phyloP scores from a whole-genome alignment of 257 asterid genomes.

The Echium plantagineum region DNA sequence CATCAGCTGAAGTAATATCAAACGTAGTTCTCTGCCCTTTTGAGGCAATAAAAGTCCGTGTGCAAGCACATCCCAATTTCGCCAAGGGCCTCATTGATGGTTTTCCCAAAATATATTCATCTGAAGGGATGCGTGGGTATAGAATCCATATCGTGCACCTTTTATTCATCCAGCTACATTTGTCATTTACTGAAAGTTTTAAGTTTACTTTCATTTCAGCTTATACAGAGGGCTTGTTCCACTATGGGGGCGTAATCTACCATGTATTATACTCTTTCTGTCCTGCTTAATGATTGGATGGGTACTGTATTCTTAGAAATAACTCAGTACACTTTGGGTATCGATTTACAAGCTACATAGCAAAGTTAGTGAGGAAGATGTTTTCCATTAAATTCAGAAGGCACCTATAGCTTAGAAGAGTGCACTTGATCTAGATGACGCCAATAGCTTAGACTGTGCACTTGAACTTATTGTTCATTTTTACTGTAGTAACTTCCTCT shows the following conservation, averaged over 20 bases:
- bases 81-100: slow-evolving; percentile 38
- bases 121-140: slow-evolving; percentile 37
- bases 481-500: not conserved
- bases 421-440: too few relatives aligned
- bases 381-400: too few relatives aligned
- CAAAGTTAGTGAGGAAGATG: too few relatives aligned
- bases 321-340: not conserved
- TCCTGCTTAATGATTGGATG: not conserved
- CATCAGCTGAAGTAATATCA: slow-evolving; percentile 36
- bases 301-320: not conserved
- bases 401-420: too few relatives aligned
- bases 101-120: slow-evolving; percentile 27
- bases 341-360: too few relatives aligned
- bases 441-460: too few relatives aligned
- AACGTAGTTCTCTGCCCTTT: slow-evolving; percentile 36
- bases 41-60: slow-evolving; percentile 40
- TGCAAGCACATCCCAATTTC: slow-evolving; percentile 34
- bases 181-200: slow-evolving; percentile 3
- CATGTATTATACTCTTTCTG: slow-evolving; percentile 20
- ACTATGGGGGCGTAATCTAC: slow-evolving; percentile 37
- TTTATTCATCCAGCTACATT: slow-evolving; percentile 4
- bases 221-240: slow-evolving; percentile 37
- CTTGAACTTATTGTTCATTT: too few relatives aligned
- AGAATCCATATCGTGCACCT: slow-evolving; percentile 2
- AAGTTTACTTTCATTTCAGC: slow-evolving; percentile 18